These are phyloP conservation scores for Coccomyxa sp. DNA, from an alignment of 139 green algal genomes.

Conservation along the genomic window DNA sequence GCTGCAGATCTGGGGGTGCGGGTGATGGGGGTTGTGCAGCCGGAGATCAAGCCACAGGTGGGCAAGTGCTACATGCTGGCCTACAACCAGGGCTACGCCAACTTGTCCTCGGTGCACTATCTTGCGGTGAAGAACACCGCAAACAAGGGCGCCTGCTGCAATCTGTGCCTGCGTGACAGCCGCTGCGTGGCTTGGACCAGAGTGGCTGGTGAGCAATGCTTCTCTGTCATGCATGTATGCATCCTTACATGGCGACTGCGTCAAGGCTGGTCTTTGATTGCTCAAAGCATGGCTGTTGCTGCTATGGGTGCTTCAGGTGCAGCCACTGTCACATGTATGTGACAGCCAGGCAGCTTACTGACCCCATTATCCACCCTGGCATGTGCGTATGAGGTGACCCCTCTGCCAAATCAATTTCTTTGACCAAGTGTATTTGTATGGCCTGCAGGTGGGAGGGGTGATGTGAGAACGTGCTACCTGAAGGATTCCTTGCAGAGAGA, in stretches of 20 bases:
- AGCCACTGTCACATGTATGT: no score
- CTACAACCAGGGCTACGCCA: background rate
- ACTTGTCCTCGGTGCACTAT: background rate
- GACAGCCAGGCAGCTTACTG: no score
- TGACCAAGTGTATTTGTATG: background rate
- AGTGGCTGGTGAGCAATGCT: background rate
- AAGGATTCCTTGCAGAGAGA: background rate
- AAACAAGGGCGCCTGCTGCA: background rate
- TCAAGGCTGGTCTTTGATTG: no score
- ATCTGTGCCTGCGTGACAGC: background rate
- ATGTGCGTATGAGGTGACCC: no score
- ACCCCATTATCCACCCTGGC: no score
- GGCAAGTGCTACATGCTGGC: background rate
- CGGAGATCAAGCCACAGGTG: background rate
- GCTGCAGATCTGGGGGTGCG: background rate
- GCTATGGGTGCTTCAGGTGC: no score
- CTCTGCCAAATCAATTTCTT: no score
- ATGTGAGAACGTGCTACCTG: conserved; percentile 3
- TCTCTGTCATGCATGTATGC: no score
- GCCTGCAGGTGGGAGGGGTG: background rate
- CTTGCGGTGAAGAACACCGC: background rate
- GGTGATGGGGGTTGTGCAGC: background rate
- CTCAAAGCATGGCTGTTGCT: no score
- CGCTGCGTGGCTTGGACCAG: background rate
- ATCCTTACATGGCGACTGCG: no score